phyloP scores from a whole-genome alignment of 176 grass and related monocot species.

The Triticum turgidum region DNA sequence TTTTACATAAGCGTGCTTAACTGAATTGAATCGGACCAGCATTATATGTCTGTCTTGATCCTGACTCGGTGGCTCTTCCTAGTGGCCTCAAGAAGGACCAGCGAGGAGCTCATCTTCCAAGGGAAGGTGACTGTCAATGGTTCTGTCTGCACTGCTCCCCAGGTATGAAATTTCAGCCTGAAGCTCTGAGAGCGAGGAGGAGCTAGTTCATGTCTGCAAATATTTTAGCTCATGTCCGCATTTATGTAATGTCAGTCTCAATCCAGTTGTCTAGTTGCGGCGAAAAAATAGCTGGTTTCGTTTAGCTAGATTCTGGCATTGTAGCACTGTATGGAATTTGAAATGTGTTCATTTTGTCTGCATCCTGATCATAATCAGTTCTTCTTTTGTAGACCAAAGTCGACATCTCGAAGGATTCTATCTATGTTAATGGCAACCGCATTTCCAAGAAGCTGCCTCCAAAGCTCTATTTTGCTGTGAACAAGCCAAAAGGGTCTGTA shows the following conservation, averaged over 20 bases:
- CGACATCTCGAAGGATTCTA: conserved; percentile 83
- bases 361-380: not conserved
- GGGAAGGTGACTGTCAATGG: conserved; percentile 98
- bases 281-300: not conserved
- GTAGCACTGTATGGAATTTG: not conserved
- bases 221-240: not conserved
- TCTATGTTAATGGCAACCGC: conserved; percentile 88
- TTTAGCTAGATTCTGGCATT: not conserved
- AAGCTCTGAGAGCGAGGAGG: not conserved
- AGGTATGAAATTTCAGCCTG: conserved; percentile 50
- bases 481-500: conserved; percentile 93
- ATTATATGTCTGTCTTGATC: not conserved
- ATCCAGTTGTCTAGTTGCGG: not conserved
- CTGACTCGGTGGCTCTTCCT: conserved; percentile 12
- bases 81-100: conserved; percentile 90
- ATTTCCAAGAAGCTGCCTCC: conserved; percentile 87
- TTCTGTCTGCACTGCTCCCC: conserved; percentile 74
- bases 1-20: no score
- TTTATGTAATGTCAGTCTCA: not conserved
- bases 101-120: conserved; percentile 94
- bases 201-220: not conserved
- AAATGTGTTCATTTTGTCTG: not conserved
- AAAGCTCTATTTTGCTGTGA: conserved; percentile 86
- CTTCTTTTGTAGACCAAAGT: conserved; percentile 65
- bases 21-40: not conserved